phyloP scores from a whole-genome alignment of 139 green algal species.

The Auxenochlorella pyrenoidosa region DNA sequence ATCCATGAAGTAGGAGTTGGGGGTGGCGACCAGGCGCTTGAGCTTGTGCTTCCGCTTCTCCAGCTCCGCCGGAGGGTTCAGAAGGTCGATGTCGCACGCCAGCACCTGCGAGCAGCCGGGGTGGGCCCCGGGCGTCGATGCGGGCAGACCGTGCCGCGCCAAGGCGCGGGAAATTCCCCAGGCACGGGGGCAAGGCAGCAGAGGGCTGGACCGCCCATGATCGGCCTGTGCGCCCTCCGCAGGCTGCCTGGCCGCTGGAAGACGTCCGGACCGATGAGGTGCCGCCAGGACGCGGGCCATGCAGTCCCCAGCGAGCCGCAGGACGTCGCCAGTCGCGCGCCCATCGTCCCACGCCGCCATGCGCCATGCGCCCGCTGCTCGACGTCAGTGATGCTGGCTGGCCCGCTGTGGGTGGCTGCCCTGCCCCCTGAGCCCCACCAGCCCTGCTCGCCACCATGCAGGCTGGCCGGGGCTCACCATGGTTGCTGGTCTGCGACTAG shows the following conservation, averaged over 20 bases:
- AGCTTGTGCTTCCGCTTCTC: conserved; percentile 98
- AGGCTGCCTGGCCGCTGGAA: not conserved
- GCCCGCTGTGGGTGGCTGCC: not conserved
- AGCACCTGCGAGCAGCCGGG: conserved; percentile 46
- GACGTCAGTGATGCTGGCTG: not conserved
- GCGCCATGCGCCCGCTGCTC: conserved; percentile 2
- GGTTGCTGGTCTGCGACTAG: conserved; percentile 17
- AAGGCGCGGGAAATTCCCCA: not conserved
- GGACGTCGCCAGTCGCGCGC: not conserved
- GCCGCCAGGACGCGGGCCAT: not conserved
- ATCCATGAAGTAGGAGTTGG: conserved; percentile 96
- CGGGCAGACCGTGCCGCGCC: not conserved
- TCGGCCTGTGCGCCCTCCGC: not conserved
- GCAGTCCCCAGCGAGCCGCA: not conserved
- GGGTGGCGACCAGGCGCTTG: conserved; percentile 92
- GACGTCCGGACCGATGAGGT: not conserved
- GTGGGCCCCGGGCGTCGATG: not conserved
- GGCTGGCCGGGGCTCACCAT: conserved; percentile 5
- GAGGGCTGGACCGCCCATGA: not conserved
- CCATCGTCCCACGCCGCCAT: conserved; percentile 5
- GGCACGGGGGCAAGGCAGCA: not conserved
- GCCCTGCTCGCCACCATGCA: not conserved
- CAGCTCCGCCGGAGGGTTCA: conserved; percentile 94
- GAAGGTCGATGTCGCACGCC: conserved; percentile 94
- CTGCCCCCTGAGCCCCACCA: not conserved